Evolutionary conservation across 345 rosid genomes (phyloP).

Genomic region (Populus ilicifolia): DNA sequence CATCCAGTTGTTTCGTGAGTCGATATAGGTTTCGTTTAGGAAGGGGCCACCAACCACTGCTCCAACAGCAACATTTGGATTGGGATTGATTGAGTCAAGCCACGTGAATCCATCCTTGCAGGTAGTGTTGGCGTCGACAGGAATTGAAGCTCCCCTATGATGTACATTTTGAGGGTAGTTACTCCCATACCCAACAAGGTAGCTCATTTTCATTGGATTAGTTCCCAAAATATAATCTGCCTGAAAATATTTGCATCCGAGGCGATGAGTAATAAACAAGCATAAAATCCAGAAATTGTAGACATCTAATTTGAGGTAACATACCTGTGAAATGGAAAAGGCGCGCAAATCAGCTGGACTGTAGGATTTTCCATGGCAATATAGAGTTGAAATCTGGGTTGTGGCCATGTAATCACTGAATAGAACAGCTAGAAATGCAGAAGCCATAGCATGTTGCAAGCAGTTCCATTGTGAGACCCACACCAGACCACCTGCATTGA

Average conservation of each 20-base stretch:
- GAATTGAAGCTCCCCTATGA: constrained; percentile 27
- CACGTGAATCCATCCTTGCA: constrained; percentile 23
- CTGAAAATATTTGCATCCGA: constrained; percentile 1
- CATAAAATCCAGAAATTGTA: too few relatives aligned
- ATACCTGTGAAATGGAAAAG: constrained; percentile 23
- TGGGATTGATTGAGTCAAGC: constrained; percentile 11
- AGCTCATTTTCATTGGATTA: constrained; percentile 26
- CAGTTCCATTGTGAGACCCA: constrained; percentile 18
- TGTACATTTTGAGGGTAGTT: constrained; percentile 17
- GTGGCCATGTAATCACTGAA: constrained; percentile 26
- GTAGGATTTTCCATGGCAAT: constrained; percentile 18
- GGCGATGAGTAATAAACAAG: not conserved
- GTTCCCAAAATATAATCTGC: constrained; percentile 22
- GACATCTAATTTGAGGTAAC: not conserved
- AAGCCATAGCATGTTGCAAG: constrained; percentile 22
- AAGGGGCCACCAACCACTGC: constrained; percentile 24
- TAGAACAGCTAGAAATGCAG: constrained; percentile 24
- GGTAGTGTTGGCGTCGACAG: constrained; percentile 1
- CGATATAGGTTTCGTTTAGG: constrained; percentile 16
- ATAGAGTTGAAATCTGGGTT: constrained; percentile 14
- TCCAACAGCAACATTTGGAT: constrained; percentile 21
- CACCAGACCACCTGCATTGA: constrained; percentile 22
- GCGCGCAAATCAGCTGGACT: constrained; percentile 13
- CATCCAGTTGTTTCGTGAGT: constrained; percentile 7
- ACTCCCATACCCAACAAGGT: constrained; percentile 15